Base-by-base conservation (phyloP, 139 green algal species). In the Closterium sp. region DNA sequence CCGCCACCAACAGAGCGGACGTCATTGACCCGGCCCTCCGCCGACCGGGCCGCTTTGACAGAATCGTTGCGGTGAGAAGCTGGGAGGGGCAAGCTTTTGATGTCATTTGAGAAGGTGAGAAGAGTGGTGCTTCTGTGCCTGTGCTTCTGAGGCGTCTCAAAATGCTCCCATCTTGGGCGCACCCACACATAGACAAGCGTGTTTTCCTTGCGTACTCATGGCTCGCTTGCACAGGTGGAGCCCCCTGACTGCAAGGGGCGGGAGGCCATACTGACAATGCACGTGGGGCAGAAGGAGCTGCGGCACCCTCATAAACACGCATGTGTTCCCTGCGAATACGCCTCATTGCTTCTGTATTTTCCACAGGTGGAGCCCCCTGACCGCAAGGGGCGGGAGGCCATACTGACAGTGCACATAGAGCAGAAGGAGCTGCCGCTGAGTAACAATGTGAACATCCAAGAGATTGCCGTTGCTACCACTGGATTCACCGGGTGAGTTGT, bases 1-100 rank as follows among this genome's bases (percentile, higher is more conserved):
- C 97, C 0, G 98, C 98, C 38, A 99, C 98, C 93, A 99, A 99
- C 96, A 92, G 95, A 16, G 98, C 98, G 0, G 95, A 95, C 8
- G 95, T 97, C 9, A 96, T 99, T 81, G 98, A 99, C 95, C 92
- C 94, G 5, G 97, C 98, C 25, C 95, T 99, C 33, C 93, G 96
- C 30, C 95, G 98, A 0, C 97, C 98, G 7, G 98, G 98, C 7
- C 95, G 98, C 89, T 99, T 99, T 94, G 98, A 99, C 96, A 96
- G 98, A 92, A 96, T 99, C 91, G 96, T 99, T 84, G 28, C 87
- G 12, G 89, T 92, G 33, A 91, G 83, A 10, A 66, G 0, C 4
- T 8, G 8, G 8, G 76, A 8, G 6, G 28, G 5, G n/a, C 3
- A 8, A 19, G n/a, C 12, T 33, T 6, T 84, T 7, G 23, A n/a